phyloP scores from a whole-genome alignment of 352 stramenopile genomes.

The Phytophthora sansomeana region DNA sequence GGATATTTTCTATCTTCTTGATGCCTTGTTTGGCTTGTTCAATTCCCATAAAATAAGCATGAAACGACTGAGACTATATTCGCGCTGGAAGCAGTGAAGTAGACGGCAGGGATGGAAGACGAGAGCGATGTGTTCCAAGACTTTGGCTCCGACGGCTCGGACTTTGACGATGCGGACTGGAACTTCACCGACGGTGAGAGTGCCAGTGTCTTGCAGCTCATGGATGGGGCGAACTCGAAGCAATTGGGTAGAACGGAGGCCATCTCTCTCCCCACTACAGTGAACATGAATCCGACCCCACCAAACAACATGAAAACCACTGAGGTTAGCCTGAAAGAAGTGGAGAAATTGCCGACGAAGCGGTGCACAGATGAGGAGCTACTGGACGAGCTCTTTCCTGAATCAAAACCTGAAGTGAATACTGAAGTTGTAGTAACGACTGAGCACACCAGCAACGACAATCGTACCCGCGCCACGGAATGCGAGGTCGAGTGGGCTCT shows the following conservation, averaged over 20 bases:
- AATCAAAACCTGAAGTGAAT: constrained; percentile 6
- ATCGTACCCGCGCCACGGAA: not conserved
- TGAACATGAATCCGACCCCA: not conserved
- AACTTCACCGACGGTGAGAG: constrained; percentile 54
- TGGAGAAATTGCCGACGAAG: not conserved
- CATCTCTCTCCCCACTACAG: not conserved
- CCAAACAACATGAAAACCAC: not conserved
- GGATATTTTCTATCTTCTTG: no score
- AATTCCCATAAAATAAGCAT: not conserved
- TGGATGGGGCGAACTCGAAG: constrained; percentile 25
- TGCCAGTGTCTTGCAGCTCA: constrained; percentile 53
- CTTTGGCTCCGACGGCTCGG: constrained; percentile 50
- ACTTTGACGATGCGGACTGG: constrained; percentile 33
- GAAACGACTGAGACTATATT: constrained; percentile 21
- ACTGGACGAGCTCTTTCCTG: constrained; percentile 31
- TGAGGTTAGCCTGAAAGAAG: not conserved
- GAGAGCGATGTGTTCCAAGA: constrained; percentile 58
- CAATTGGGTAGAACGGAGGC: not conserved
- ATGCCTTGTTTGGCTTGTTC: no score
- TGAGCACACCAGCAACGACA: not conserved
- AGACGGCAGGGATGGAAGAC: constrained; percentile 11
- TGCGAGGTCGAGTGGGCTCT: constrained; percentile 33
- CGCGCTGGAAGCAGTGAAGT: not conserved
- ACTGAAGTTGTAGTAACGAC: not conserved
- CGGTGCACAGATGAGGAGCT: constrained; percentile 20